A percentile compares a stretch with the other conserved stretches of the same genome.
Evolutionary conservation across 176 grass and related monocot genomes (phyloP).

Genomic region (Stipa capillata): DNA sequence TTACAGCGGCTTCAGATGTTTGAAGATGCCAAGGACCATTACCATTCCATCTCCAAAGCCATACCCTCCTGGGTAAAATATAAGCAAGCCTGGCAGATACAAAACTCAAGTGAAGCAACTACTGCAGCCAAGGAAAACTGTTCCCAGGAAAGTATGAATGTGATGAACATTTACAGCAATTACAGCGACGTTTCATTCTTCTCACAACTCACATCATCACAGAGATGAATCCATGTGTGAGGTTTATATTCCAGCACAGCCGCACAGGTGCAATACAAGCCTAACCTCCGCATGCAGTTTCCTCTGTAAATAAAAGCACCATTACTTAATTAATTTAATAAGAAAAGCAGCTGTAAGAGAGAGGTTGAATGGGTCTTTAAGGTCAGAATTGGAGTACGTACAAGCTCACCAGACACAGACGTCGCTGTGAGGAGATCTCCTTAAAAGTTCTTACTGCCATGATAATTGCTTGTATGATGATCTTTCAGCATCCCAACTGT

Average conservation of each 20-base stretch:
- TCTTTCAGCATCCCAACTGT: slow-evolving; percentile 71
- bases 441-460: slow-evolving; percentile 43
- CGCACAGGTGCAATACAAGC: slow-evolving; percentile 6
- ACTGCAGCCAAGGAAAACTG: slow-evolving; percentile 28
- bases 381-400: slow-evolving; percentile 6
- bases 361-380: neutral
- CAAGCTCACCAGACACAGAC: slow-evolving; percentile 39
- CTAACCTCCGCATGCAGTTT: slow-evolving; percentile 11
- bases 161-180: slow-evolving; percentile 58
- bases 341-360: neutral
- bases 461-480: slow-evolving; percentile 58
- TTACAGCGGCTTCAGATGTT: slow-evolving; percentile 33
- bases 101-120: slow-evolving; percentile 28
- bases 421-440: neutral
- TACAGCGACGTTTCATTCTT: slow-evolving; percentile 26
- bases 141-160: slow-evolving; percentile 30
- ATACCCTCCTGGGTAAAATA: slow-evolving; percentile 25
- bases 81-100: slow-evolving; percentile 35
- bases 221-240: slow-evolving; percentile 19
- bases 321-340: neutral
- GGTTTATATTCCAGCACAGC: slow-evolving; percentile 30
- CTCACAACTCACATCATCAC: slow-evolving; percentile 29
- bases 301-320: slow-evolving; percentile 31
- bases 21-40: slow-evolving; percentile 11
- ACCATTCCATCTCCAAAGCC: slow-evolving; percentile 26